A percentile compares a stretch with the other conserved stretches of the same genome.
phyloP scores from a whole-genome alignment of 2,329 filamentous ascomycete species.

The Pseudopyricularia javanii region DNA sequence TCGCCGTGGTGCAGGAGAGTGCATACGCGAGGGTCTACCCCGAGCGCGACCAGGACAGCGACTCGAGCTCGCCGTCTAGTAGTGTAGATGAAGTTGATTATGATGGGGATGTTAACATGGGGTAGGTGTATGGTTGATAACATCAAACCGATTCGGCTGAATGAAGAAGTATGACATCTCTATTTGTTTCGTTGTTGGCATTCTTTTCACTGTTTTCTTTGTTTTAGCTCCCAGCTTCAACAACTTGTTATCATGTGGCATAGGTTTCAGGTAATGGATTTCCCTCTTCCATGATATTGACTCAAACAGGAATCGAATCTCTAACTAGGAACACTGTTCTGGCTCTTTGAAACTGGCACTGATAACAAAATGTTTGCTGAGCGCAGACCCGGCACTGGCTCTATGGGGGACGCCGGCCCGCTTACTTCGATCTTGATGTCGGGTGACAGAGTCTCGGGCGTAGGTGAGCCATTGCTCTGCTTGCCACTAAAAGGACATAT shows the following conservation, averaged over 20 bases:
- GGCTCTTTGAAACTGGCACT: not conserved
- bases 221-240: no score
- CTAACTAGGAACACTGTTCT: not conserved
- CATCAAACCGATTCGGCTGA: no score
- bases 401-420: not conserved
- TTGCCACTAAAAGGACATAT: not conserved
- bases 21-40: not conserved
- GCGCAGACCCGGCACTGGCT: not conserved
- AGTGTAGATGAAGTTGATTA: not conserved
- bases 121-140: no score
- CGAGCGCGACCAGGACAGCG: not conserved
- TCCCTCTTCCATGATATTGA: no score
- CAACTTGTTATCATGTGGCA: no score
- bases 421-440: not conserved
- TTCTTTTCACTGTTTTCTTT: no score
- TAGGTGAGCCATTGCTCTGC: not conserved
- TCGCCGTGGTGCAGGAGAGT: not conserved
- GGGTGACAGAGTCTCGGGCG: not conserved
- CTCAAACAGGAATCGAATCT: no score
- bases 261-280: no score
- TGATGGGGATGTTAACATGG: no score
- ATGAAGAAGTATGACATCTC: no score
- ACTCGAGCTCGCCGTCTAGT: no score
- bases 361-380: not conserved
- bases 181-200: no score